Evolutionary conservation across 208 protist genomes (phyloP).

Genomic region (Trypanosoma scelopori): DNA sequence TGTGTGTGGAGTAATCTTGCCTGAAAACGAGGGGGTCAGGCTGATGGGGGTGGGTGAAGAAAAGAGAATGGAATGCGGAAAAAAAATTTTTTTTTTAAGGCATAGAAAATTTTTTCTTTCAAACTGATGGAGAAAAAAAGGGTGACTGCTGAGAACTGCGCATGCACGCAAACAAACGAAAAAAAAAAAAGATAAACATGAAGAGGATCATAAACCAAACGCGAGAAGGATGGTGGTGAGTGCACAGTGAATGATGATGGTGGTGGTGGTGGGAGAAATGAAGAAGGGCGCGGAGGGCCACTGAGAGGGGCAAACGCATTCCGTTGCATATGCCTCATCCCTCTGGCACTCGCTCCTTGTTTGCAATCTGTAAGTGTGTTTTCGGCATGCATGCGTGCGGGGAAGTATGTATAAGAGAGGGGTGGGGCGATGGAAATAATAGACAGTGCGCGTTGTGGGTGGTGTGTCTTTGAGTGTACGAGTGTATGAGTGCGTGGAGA

Average conservation of each 20-base stretch:
- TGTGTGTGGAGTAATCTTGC: too few relatives aligned
- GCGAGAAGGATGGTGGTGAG: neutral
- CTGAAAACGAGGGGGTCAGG: too few relatives aligned
- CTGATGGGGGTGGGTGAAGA: too few relatives aligned
- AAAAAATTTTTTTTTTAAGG: neutral
- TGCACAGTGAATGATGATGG: too few relatives aligned
- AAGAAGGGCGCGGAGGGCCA: too few relatives aligned
- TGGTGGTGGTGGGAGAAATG: too few relatives aligned
- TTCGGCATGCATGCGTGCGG: neutral
- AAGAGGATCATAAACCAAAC: neutral
- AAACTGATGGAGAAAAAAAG: too few relatives aligned
- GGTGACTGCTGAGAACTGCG: too few relatives aligned
- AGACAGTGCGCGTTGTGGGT: neutral
- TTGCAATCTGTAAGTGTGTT: too few relatives aligned
- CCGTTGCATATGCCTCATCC: neutral
- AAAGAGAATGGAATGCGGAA: neutral
- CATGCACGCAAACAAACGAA: conserved; percentile 4
- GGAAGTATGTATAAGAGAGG: neutral
- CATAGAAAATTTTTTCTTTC: neutral
- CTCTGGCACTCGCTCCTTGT: too few relatives aligned
- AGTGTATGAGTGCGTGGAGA: neutral
- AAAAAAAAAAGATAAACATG: conserved; percentile 4
- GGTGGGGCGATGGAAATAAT: neutral
- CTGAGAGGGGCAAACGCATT: too few relatives aligned
- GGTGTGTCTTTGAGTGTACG: too few relatives aligned